A percentile compares a stretch with the other conserved stretches of the same genome.
Evolutionary conservation across 2,329 filamentous ascomycete species (phyloP).

Genomic region (Gaeumannomyces sp.): DNA sequence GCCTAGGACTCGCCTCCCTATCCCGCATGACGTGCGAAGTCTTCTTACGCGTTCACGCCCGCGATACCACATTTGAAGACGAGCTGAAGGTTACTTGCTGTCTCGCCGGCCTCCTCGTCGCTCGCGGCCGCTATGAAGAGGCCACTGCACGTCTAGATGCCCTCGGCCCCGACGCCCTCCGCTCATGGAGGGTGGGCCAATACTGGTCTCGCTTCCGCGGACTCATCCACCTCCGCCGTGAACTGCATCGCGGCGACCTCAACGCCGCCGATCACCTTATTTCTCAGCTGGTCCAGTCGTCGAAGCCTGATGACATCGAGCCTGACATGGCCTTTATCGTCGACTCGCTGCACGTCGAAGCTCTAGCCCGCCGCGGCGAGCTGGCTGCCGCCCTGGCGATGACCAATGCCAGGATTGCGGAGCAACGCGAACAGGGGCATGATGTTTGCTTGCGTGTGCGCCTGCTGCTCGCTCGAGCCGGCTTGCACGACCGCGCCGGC

Average conservation of each 20-base stretch:
- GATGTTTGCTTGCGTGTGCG: slow-evolving; percentile 60
- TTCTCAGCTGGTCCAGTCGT: slow-evolving; percentile 6
- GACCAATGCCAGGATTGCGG: slow-evolving; percentile 37
- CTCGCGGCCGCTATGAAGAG: slow-evolving; percentile 64
- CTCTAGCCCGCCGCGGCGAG: slow-evolving; percentile 41
- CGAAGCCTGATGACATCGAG: slow-evolving; percentile 37
- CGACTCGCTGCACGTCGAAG: slow-evolving; percentile 47
- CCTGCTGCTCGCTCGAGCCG: slow-evolving; percentile 66
- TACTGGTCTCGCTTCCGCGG: slow-evolving; percentile 10
- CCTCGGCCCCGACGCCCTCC: slow-evolving; percentile 17
- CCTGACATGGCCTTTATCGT: slow-evolving; percentile 45
- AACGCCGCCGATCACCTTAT: slow-evolving; percentile 7
- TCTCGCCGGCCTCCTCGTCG: slow-evolving; percentile 59
- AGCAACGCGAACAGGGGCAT: slow-evolving; percentile 15
- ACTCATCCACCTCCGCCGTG: slow-evolving; percentile 7
- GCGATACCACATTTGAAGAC: slow-evolving; percentile 61
- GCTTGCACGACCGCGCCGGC: slow-evolving; percentile 61
- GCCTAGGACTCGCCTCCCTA: slow-evolving; percentile 57
- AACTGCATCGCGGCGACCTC: slow-evolving; percentile 8
- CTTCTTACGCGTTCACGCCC: slow-evolving; percentile 66
- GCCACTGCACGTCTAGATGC: slow-evolving; percentile 54
- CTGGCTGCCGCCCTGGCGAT: slow-evolving; percentile 41
- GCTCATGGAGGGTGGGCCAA: slow-evolving; percentile 9
- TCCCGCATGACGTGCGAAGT: slow-evolving; percentile 61
- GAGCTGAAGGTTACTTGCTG: slow-evolving; percentile 68